Base-by-base conservation (phyloP, 1,284 basidiomycete genomes). In the Ceratobasidium sp. region DNA sequence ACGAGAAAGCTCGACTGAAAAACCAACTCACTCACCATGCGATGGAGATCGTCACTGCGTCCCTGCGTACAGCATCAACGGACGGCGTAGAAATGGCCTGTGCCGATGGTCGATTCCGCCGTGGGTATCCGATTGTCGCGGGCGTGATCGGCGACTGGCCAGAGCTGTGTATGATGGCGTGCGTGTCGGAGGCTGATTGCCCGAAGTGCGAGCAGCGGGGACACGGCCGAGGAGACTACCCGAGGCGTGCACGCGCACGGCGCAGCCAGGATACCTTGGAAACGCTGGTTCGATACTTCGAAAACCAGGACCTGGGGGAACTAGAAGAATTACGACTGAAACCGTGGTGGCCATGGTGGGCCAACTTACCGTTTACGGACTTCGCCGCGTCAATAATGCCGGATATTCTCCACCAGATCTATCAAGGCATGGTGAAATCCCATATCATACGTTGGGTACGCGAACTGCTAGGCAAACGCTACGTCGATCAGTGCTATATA, bases 361-460 rank as follows among this genome's bases (percentile, higher is more conserved):
- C 56, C 1, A 62, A 77, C 41, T 75, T 81, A 24, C 80, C 79
- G 0, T 67, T 79, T 56, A 33, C 62, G 5, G 74, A 81, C 69
- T 81, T 81, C 41, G 79, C 78, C 73, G 9, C 56, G 2, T 75
- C 48, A 19, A 64, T 82, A 36, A 78, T 78, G 2, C 81, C 81
- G 1, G 79, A 83, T 47, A 51, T 82, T 27, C 77, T 82, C 4
- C 82, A 82, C 62, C 81, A 82, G 60, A 74, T 82, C 0, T 80
- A 82, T 64, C 80, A 83, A 72, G 82, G 82, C 8, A 75, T 82
- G 7, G 79, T 80, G 69, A 80, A 80, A 63, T 75, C 77, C 19
- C 79, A 80, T 48, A 44, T 80, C 0, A 62, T 80, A 3, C 47
- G 2, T 0, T 79, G 79, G 78, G 78, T 50, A 27, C 9, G 33